A percentile compares a stretch with the other conserved stretches of the same genome.
Conservation (phyloP, 106 monocot species). For the Chionographis japonica region DNA sequence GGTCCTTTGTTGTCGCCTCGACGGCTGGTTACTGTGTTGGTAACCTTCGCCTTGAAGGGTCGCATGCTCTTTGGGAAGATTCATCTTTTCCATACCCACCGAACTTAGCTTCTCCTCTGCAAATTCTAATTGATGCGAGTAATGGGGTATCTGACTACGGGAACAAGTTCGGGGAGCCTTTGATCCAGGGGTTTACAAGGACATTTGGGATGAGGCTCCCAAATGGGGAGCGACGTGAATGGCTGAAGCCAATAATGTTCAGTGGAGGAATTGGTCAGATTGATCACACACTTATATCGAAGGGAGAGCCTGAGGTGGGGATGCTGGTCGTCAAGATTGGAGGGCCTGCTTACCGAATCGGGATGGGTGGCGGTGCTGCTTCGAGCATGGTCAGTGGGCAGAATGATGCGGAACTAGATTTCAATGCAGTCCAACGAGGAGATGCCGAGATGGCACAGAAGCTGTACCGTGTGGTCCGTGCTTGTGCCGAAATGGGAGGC, state of each 20-base stretch:
- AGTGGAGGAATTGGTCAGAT: slow-evolving; percentile 89
- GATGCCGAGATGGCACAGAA: slow-evolving; percentile 99
- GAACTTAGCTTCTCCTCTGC: slow-evolving; percentile 79
- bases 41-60: slow-evolving; percentile 75
- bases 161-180: slow-evolving; percentile 94
- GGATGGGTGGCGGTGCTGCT: slow-evolving; percentile 99
- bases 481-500: slow-evolving; percentile 91
- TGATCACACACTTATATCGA: slow-evolving; percentile 72
- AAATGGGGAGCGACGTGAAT: slow-evolving; percentile 85
- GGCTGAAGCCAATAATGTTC: slow-evolving; percentile 99
- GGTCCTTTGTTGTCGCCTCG: slow-evolving; percentile 91
- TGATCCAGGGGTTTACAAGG: slow-evolving; percentile 89
- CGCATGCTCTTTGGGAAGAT: slow-evolving; percentile 91
- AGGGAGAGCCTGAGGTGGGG: slow-evolving; percentile 78
- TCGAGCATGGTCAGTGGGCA: slow-evolving; percentile 98
- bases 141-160: slow-evolving; percentile 97
- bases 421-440: slow-evolving; percentile 93
- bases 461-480: slow-evolving; percentile 80
- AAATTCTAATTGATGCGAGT: slow-evolving; percentile 84
- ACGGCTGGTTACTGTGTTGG: slow-evolving; percentile 98
- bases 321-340: slow-evolving; percentile 99
- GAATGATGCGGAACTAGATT: slow-evolving; percentile 95
- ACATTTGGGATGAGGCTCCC: slow-evolving; percentile 79
- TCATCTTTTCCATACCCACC: slow-evolving; percentile 62
- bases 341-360: slow-evolving; percentile 91